Conservation (phyloP, 1,284 basidiomycete genomes). For the Fistulinella cinereoalba region DNA sequence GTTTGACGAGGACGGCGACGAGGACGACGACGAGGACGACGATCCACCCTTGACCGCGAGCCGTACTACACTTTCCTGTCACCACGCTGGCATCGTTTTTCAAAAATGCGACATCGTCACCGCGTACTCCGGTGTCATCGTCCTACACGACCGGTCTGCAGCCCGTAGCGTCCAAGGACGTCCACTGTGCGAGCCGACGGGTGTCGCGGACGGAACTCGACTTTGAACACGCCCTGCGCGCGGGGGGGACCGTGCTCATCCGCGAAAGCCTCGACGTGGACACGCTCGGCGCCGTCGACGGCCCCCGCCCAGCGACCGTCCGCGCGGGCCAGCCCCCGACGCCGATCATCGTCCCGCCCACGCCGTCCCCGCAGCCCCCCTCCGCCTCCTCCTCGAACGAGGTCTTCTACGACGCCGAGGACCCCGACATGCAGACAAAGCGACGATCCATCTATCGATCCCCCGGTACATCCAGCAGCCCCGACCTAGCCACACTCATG, state of each 20-base stretch:
- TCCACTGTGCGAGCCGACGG: slow-evolving; percentile 41
- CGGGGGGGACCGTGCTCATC: slow-evolving; percentile 62
- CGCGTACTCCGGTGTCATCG: slow-evolving; percentile 48
- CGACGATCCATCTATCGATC: slow-evolving; percentile 83
- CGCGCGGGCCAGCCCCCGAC: slow-evolving; percentile 42
- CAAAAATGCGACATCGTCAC: slow-evolving; percentile 37
- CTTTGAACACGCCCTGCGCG: slow-evolving; percentile 70
- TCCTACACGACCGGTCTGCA: slow-evolving; percentile 53
- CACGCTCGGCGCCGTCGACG: slow-evolving; percentile 52
- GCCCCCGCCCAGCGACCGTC: slow-evolving; percentile 35
- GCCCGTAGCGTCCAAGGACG: slow-evolving; percentile 53
- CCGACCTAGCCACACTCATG: slow-evolving; percentile 81
- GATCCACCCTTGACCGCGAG: slow-evolving; percentile 1
- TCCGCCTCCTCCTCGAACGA: slow-evolving; percentile 49
- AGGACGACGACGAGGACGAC: slow-evolving; percentile 12
- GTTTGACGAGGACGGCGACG: slow-evolving; percentile 11
- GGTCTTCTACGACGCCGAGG: slow-evolving; percentile 61
- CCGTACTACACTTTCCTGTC: slow-evolving; percentile 6
- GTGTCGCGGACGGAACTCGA: slow-evolving; percentile 71
- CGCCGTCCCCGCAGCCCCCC: slow-evolving; percentile 43
- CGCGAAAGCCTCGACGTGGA: slow-evolving; percentile 68
- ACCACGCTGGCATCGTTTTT: slow-evolving; percentile 43
- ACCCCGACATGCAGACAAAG: slow-evolving; percentile 63
- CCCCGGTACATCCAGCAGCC: slow-evolving; percentile 84
- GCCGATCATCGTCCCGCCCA: slow-evolving; percentile 56